Percentiles rank a stretch among this genome's conserved stretches.
These are phyloP conservation scores for Aspergillus clavatus DNA, from an alignment of 2,329 filamentous ascomycete genomes.

Conservation along the genomic window DNA sequence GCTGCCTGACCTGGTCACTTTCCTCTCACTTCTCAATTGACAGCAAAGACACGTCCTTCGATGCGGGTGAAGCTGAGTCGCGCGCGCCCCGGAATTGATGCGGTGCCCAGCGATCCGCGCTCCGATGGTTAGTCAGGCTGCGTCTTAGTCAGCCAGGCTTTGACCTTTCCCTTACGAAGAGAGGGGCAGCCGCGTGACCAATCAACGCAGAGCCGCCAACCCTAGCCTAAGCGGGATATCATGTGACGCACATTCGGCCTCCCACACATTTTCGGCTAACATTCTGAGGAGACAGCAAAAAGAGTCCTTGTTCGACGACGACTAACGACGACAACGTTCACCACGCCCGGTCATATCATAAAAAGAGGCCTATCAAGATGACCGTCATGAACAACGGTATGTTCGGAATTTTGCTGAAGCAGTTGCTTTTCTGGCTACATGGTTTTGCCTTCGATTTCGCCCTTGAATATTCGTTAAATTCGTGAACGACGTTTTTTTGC, in stretches of 20 bases:
- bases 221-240: conserved; percentile 21
- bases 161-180: conserved; percentile 4
- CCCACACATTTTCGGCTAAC: conserved; percentile 21
- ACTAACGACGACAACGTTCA: conserved; percentile 18
- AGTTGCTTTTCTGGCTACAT: background rate
- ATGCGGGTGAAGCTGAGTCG: background rate
- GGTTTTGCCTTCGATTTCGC: background rate
- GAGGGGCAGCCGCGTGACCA: conserved; percentile 8
- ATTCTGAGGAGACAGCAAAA: conserved; percentile 12
- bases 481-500: too few relatives aligned
- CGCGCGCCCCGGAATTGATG: background rate
- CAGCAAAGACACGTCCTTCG: background rate
- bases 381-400: conserved; percentile 29
- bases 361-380: conserved; percentile 28
- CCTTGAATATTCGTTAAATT: too few relatives aligned
- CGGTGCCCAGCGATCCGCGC: too few relatives aligned
- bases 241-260: conserved; percentile 27
- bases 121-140: background rate
- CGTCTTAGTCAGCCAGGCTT: conserved; percentile 2
- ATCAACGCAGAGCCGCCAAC: conserved; percentile 7
- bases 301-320: conserved; percentile 10
- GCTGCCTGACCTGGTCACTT: background rate
- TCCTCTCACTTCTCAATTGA: background rate
- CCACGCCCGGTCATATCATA: conserved; percentile 17
- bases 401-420: conserved; percentile 11